phyloP scores from a whole-genome alignment of 2,329 filamentous ascomycete genomes.

The Aspergillus aculeatus region DNA sequence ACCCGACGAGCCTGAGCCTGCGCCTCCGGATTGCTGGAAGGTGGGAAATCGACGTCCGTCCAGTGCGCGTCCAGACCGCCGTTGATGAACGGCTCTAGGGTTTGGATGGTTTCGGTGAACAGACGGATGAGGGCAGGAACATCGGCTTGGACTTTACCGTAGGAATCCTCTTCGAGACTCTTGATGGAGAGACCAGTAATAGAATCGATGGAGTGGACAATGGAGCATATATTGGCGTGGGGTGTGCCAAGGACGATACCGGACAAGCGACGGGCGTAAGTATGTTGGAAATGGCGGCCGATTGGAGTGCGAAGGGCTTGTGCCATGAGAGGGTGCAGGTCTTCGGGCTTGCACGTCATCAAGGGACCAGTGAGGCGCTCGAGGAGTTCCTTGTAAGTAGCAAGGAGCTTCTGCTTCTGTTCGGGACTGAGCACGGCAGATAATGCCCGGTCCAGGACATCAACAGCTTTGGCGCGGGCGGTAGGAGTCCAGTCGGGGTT shows the following conservation, averaged over 20 bases:
- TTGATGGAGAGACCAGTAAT: constrained; percentile 68
- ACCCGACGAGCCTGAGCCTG: constrained; percentile 42
- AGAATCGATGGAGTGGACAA: constrained; percentile 70
- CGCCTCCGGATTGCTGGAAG: constrained; percentile 32
- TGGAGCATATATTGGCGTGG: constrained; percentile 65
- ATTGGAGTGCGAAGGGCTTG: constrained; percentile 52
- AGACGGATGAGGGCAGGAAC: constrained; percentile 72
- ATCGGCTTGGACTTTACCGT: constrained; percentile 81
- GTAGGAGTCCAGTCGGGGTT: constrained; percentile 45
- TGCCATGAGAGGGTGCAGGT: constrained; percentile 50
- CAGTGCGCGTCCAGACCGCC: constrained; percentile 62
- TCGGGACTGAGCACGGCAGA: constrained; percentile 40
- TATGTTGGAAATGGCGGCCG: constrained; percentile 68
- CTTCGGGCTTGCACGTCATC: constrained; percentile 48
- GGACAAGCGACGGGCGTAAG: constrained; percentile 64
- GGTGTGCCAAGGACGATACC: constrained; percentile 72
- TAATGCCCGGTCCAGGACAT: constrained; percentile 37
- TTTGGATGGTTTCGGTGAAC: constrained; percentile 66
- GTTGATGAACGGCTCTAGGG: constrained; percentile 66
- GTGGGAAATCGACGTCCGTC: constrained; percentile 67
- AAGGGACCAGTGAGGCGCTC: constrained; percentile 35
- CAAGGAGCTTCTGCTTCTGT: constrained; percentile 38
- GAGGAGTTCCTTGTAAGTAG: constrained; percentile 35
- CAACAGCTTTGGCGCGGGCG: constrained; percentile 39
- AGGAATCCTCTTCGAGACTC: constrained; percentile 77